Evolutionary conservation across 192 early-diverging fungal genomes (phyloP), one percentile per base, ranked within the genome.

Genomic region (Podila clonocystis): DNA sequence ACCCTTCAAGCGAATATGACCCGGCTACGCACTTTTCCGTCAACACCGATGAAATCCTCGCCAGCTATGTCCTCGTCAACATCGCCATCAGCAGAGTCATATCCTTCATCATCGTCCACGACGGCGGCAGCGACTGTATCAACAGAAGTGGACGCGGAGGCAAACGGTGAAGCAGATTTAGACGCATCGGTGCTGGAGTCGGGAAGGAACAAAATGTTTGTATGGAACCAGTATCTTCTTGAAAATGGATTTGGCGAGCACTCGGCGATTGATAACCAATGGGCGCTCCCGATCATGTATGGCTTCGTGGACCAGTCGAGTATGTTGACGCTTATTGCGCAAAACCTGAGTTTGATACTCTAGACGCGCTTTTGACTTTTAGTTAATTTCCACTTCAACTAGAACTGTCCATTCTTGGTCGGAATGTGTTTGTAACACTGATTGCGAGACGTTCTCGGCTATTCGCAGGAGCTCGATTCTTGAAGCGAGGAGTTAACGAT

Each of bases 231-330:
- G 75, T 90, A 91, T 71, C 82, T 95, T 20, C 73, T 95, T 22
- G 80, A 87, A 60, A 82, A 83, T 26, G 94, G 88, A 4, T 94
- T 95, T 72, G 85, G 87, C 50, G 83, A 87, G 61, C 63, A 95
- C 34, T 64, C 52, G 15, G 89, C 86, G 22, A 87, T 86, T 67
- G 85, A 93, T 50, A 90, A 90, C 13, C 87, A 89, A 24, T 97
- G 94, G 94, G 88, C 90, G 12, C 71, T 97, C 29, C 94, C 92
- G 0, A 84, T 95, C 63, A 95, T 98, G 68, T 92, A 98, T 77
- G 98, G 98, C 7, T 99, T 97, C 76, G 95, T 98, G n/a, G 96
- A 98, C 73, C 98, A 99, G 86, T 93, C 96, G 9, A 94, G 93
- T 94, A 83, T 68, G 89, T 79, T 52, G 2, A 9, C 24, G 17